Conservation (phyloP, 2,329 filamentous ascomycete species). For the Fusarium sp. region DNA sequence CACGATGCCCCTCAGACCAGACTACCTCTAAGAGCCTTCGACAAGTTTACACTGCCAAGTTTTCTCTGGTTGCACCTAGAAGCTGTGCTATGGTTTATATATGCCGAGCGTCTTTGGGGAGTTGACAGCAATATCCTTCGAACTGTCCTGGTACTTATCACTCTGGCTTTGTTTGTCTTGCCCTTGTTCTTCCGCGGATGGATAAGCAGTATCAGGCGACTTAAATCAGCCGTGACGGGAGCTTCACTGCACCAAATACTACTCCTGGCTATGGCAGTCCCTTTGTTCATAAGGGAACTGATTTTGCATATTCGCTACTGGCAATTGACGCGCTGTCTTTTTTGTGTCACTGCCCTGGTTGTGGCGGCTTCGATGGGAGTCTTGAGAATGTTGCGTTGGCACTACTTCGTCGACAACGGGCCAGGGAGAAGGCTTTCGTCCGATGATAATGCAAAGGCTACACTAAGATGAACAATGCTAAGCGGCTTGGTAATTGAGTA, state of each 20-base stretch:
- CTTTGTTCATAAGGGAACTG: not conserved
- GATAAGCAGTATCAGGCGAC: not conserved
- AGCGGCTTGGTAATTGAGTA: rapidly evolving
- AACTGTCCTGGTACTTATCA: not conserved
- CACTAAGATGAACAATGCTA: rapidly evolving
- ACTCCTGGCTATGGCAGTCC: rapidly evolving
- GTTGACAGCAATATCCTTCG: rapidly evolving
- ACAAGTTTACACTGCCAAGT: not conserved
- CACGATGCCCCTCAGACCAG: not conserved
- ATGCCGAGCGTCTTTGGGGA: not conserved
- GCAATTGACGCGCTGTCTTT: not conserved
- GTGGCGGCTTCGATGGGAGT: not conserved
- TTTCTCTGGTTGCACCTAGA: not conserved
- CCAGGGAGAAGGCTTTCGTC: not conserved
- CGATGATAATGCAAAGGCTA: not conserved
- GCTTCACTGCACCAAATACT: not conserved
- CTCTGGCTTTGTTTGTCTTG: not conserved
- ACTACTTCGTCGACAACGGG: not conserved
- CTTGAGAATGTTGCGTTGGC: not conserved
- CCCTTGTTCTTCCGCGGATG: not conserved
- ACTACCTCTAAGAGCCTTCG: not conserved
- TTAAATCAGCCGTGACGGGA: not conserved
- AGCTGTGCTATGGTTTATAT: not conserved
- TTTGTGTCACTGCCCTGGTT: too few species aligned
- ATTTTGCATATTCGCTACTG: not conserved